phyloP scores from a whole-genome alignment of 768 basidiomycete species.

The Amanita phalloides region DNA sequence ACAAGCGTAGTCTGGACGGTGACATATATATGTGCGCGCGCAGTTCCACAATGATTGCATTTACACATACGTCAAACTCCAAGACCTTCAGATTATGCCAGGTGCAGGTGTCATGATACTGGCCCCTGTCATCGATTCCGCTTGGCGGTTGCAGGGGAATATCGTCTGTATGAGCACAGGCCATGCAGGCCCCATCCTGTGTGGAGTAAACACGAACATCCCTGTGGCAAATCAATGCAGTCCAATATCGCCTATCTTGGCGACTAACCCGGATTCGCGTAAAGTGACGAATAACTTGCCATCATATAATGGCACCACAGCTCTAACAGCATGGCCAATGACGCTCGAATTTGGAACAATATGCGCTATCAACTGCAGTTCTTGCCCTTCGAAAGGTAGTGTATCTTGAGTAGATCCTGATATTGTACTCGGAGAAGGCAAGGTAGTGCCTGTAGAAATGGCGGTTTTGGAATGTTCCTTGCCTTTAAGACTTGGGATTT shows the following conservation, averaged over 20 bases:
- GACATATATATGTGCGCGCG: not conserved
- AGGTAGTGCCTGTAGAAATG: conserved; percentile 33
- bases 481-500: conserved; percentile 14
- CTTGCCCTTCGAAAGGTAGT: not conserved
- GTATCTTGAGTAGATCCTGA: conserved; percentile 23
- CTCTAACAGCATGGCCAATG: conserved; percentile 26
- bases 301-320: conserved; percentile 35
- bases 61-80: conserved; percentile 24
- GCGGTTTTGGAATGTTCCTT: conserved; percentile 30
- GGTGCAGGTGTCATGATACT: conserved; percentile 26
- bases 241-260: not conserved
- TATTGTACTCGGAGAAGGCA: conserved; percentile 26
- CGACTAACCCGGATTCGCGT: conserved; percentile 53
- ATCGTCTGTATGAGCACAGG: conserved; percentile 9
- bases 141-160: conserved; percentile 1
- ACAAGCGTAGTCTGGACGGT: conserved; percentile 26
- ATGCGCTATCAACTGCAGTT: conserved; percentile 12
- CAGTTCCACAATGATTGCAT: not conserved
- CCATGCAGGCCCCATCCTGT: conserved; percentile 34
- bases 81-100: conserved; percentile 31
- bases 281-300: conserved; percentile 37
- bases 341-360: conserved; percentile 38
- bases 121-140: conserved; percentile 23
- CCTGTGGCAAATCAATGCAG: conserved; percentile 21
- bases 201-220: conserved; percentile 41